Conservation (phyloP, 2,329 filamentous ascomycete genomes). For the Scytalidium lignicola region DNA sequence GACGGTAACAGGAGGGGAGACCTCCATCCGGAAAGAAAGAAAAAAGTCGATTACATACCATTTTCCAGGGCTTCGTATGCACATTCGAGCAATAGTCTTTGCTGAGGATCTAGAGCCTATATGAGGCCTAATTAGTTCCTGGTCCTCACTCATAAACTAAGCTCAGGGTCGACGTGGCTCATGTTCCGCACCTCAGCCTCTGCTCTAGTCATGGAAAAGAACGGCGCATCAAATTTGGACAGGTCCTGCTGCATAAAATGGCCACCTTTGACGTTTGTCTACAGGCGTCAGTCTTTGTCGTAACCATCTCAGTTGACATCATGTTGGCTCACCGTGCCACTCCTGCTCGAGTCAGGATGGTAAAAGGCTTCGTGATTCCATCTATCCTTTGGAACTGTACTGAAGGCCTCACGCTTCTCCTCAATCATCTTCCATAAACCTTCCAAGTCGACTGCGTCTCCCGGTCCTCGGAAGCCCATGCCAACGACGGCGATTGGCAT, state of each 20-base stretch:
- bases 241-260: slow-evolving; percentile 23
- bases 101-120: slow-evolving; percentile 9
- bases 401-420: slow-evolving; percentile 32
- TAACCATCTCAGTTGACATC: no score
- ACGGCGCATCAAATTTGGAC: slow-evolving; percentile 24
- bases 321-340: slow-evolving; percentile 7
- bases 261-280: slow-evolving; percentile 20
- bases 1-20: no score
- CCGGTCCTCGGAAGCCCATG: slow-evolving; percentile 32
- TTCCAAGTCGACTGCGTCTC: slow-evolving; percentile 29
- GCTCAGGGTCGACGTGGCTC: no score
- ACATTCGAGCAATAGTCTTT: slow-evolving; percentile 5
- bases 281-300: no score
- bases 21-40: no score
- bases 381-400: slow-evolving; percentile 26
- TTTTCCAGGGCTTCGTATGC: slow-evolving; percentile 10
- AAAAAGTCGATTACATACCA: no score
- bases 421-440: slow-evolving; percentile 35
- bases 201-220: slow-evolving; percentile 23
- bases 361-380: slow-evolving; percentile 50
- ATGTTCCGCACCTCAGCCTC: no score
- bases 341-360: slow-evolving; percentile 39
- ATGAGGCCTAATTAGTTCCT: no score
- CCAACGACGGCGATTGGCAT: slow-evolving; percentile 30
- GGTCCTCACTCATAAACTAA: no score